Percentiles rank a stretch among this genome's conserved stretches.
Conservation (phyloP, 108 stramenopile genomes). For the Skeletonema grethae region DNA sequence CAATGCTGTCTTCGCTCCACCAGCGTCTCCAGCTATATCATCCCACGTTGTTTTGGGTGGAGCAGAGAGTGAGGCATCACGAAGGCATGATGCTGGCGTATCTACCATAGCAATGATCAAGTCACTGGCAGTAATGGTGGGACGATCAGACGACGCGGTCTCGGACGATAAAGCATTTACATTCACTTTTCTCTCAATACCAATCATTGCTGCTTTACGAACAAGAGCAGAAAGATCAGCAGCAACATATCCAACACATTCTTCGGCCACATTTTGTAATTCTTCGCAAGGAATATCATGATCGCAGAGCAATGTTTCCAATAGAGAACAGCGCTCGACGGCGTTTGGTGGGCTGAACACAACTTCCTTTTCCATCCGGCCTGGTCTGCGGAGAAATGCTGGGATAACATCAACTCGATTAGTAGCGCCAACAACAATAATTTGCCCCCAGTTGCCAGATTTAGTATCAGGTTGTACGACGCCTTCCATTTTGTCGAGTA, state of each 20-base stretch:
- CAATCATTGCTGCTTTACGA: conserved; percentile 50
- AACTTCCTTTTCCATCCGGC: conserved; percentile 75
- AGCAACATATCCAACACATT: conserved; percentile 83
- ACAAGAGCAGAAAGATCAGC: conserved; percentile 80
- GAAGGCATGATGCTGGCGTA: conserved; percentile 62
- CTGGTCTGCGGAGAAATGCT: conserved; percentile 67
- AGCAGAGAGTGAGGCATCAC: conserved; percentile 67
- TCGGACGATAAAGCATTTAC: neutral
- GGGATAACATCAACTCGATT: conserved; percentile 84
- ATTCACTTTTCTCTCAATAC: conserved; percentile 26
- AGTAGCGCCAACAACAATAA: conserved; percentile 78
- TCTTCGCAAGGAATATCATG: conserved; percentile 22
- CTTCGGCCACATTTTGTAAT: conserved; percentile 61
- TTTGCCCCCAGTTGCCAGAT: conserved; percentile 35
- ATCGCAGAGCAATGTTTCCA: conserved; percentile 42
- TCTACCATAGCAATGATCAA: conserved; percentile 43
- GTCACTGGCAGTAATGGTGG: conserved; percentile 13
- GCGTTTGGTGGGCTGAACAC: conserved; percentile 63
- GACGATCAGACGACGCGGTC: neutral
- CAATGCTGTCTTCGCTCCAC: conserved; percentile 82
- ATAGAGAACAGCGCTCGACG: conserved; percentile 53
- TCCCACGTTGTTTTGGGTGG: conserved; percentile 79
- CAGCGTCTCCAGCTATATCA: conserved; percentile 84
- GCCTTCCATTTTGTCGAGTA: conserved; percentile 61
- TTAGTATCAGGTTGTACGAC: neutral